A percentile compares a stretch with the other conserved stretches of the same genome.
phyloP scores from a whole-genome alignment of 2,329 filamentous ascomycete genomes.

The Claviceps pazoutovae region DNA sequence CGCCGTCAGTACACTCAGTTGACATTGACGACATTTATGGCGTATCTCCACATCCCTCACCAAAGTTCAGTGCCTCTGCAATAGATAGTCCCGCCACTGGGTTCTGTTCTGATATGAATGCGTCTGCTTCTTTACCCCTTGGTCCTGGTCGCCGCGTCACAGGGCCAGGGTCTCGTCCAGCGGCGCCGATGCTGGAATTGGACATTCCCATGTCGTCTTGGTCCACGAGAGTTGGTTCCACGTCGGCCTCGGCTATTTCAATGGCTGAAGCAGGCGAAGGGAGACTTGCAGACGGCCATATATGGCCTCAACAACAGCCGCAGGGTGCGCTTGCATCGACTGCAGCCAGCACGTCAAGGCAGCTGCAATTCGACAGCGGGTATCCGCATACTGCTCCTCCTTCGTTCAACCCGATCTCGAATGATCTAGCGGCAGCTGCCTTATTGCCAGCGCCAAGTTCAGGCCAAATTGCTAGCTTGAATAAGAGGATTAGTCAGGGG shows the following conservation, averaged over 20 bases:
- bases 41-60: constrained; percentile 32
- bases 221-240: not conserved
- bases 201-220: constrained; percentile 15
- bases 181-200: constrained; percentile 12
- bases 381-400: constrained; percentile 31
- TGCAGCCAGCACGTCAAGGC: constrained; percentile 6
- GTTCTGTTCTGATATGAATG: not conserved
- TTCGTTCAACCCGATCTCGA: constrained; percentile 16
- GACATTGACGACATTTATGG: constrained; percentile 28
- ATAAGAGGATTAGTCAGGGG: constrained; percentile 23
- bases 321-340: constrained; percentile 10
- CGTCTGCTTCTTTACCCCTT: not conserved
- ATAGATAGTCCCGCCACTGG: not conserved
- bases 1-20: constrained; percentile 11
- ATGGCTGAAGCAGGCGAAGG: constrained; percentile 11
- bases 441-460: constrained; percentile 25
- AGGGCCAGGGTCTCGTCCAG: constrained; percentile 1
- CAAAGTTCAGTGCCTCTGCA: constrained; percentile 9
- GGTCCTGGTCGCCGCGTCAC: not conserved
- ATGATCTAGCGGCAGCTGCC: constrained; percentile 18
- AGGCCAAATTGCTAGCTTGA: constrained; percentile 25
- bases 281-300: constrained; percentile 23
- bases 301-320: constrained; percentile 31
- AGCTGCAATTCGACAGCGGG: constrained; percentile 13
- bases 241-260: constrained; percentile 1